Evolutionary conservation across 805 yeast genomes (phyloP).

Genomic region (Candida parachauliodes): DNA sequence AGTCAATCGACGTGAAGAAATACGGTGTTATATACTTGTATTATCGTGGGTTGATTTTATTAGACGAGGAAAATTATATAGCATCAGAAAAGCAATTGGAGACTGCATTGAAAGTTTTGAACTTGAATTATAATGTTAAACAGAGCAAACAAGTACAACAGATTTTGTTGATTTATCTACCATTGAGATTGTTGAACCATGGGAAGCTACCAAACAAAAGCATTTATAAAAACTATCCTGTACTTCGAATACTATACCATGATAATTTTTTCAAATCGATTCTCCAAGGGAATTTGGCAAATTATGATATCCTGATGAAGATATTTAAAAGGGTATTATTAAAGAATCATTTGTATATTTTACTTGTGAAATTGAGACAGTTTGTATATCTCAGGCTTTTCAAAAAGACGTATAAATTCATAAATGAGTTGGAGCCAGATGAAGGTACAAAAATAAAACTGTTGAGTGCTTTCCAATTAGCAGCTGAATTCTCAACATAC

Average conservation of each 20-base stretch:
- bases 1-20: slow-evolving; percentile 25
- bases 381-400: slow-evolving; percentile 51
- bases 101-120: slow-evolving; percentile 42
- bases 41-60: slow-evolving; percentile 63
- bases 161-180: slow-evolving; percentile 60
- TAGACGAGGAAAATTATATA: slow-evolving; percentile 59
- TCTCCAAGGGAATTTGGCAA: slow-evolving; percentile 51
- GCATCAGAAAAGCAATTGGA: slow-evolving; percentile 50
- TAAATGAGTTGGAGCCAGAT: slow-evolving; percentile 12
- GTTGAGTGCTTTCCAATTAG: slow-evolving; percentile 41
- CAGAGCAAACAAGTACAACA: slow-evolving; percentile 31
- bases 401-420: slow-evolving; percentile 28
- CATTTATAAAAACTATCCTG: slow-evolving; percentile 41
- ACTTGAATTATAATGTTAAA: slow-evolving; percentile 21
- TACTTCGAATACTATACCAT: slow-evolving; percentile 39
- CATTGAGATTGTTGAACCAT: slow-evolving; percentile 52
- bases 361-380: slow-evolving; percentile 50
- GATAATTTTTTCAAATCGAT: slow-evolving; percentile 47
- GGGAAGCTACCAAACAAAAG: slow-evolving; percentile 44
- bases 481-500: slow-evolving; percentile 31
- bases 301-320: slow-evolving; percentile 44
- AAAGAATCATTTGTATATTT: slow-evolving; percentile 56
- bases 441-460: slow-evolving; percentile 18
- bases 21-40: slow-evolving; percentile 63
- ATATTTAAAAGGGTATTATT: slow-evolving; percentile 50